Evolutionary conservation across 805 yeast species (phyloP).

Genomic region (Tetrapisispora nanseiensis): DNA sequence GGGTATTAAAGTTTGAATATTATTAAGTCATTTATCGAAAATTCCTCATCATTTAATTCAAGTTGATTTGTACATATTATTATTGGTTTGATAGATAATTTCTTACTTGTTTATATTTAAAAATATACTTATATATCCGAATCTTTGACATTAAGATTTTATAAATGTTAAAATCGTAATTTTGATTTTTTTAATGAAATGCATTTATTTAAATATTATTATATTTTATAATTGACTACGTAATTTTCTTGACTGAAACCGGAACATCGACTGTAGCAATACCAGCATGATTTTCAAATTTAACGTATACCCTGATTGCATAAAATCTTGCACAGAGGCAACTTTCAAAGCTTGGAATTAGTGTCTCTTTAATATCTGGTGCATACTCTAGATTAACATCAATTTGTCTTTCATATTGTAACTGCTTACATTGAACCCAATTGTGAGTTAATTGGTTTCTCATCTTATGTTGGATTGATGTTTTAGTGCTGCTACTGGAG

Average conservation of each 20-base stretch:
- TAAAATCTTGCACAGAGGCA: conserved; percentile 55
- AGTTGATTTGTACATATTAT: conserved; percentile 1
- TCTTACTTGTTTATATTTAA: conserved; percentile 1
- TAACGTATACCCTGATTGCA: conserved; percentile 39
- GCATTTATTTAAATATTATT: not conserved
- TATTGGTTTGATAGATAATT: not conserved
- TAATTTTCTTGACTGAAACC: conserved; percentile 27
- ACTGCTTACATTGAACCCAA: conserved; percentile 26
- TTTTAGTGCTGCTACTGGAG: conserved; percentile 7
- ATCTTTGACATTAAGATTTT: too few species aligned
- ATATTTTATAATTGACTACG: not conserved
- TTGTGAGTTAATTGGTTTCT: conserved; percentile 18
- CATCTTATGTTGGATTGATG: conserved; percentile 13
- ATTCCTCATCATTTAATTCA: not conserved
- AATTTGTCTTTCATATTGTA: conserved; percentile 26
- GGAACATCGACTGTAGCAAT: conserved; percentile 30
- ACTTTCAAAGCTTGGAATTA: conserved; percentile 54
- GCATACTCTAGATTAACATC: conserved; percentile 34
- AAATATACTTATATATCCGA: too few species aligned
- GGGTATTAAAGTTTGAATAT: conserved; percentile 72
- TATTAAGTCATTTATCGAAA: not conserved
- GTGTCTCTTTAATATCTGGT: conserved; percentile 38
- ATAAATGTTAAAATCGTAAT: not conserved
- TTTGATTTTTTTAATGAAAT: not conserved
- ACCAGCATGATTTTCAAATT: conserved; percentile 32